Conservation (phyloP, 2,329 filamentous ascomycete species). For the Xylaria sp. region DNA sequence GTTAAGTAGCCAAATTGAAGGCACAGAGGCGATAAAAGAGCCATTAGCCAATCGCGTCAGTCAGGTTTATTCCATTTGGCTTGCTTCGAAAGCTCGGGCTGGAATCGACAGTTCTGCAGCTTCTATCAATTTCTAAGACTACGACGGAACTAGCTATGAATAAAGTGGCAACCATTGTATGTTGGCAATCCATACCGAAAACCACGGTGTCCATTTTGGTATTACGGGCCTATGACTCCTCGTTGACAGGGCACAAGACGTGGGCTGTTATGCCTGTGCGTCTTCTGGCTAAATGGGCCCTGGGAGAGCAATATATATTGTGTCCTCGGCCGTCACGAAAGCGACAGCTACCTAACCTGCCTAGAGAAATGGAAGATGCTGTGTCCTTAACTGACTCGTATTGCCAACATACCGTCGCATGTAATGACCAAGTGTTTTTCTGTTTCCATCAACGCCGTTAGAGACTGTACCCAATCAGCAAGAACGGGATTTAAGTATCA, state of each 20-base stretch:
- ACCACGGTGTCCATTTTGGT: conserved; percentile 24
- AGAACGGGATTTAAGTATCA: not conserved
- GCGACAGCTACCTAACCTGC: not conserved
- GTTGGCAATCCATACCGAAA: not conserved
- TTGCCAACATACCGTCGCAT: not conserved
- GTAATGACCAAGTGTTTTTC: not conserved
- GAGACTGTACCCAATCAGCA: not conserved
- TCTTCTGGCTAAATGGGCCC: conserved; percentile 32
- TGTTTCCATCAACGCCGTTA: not conserved
- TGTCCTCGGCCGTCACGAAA: not conserved
- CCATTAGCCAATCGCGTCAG: not conserved
- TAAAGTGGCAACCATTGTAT: not conserved
- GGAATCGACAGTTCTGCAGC: not conserved
- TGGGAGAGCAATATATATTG: conserved; percentile 24
- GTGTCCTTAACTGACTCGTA: not conserved
- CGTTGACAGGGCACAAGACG: conserved; percentile 4
- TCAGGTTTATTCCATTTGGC: not conserved
- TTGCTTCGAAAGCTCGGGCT: not conserved
- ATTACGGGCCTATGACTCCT: conserved; percentile 13
- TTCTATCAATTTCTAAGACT: not conserved
- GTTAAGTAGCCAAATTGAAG: not conserved
- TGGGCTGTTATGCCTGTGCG: conserved; percentile 8
- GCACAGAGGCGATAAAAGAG: not conserved
- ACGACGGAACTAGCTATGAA: not conserved
- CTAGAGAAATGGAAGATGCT: not conserved